Evolutionary conservation across 2,329 filamentous ascomycete species (phyloP), one percentile per base, ranked within the genome.

Genomic region (Cladosporium halotolerans): DNA sequence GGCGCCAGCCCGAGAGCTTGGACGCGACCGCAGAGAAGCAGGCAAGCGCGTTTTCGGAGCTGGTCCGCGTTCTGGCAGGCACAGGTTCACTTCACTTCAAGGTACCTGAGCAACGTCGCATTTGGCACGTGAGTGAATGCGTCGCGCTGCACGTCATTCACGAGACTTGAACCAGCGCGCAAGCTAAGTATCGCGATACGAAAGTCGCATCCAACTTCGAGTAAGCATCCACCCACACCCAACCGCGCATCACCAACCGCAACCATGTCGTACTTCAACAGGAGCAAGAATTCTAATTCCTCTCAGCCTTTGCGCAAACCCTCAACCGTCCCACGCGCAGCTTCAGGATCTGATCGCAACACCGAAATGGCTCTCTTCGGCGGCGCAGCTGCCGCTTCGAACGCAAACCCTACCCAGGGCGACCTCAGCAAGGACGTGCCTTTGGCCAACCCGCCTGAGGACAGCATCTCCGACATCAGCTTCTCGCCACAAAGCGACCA

Each of bases 361-460:
- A 40, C 39, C 63, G 73, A 59, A 44, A 89, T 91, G 87, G 79
- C 86, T 32, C 74, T 82, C 62, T 85, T 85, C 69, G 79, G 79
- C 58, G 64, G 65, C 56, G 63, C 71, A 54, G 64, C 81, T 45
- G 63, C 82, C 33, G 66, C 83, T 18, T 63, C 79, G 43, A 65
- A 77, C 34, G 66, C 77, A 45, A 82, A 79, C 63, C 87, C 86
- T 61, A 93, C 91, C 2, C 83, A 92, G 7, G 93, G 93, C 63
- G 92, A 99, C 66, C 84, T 96, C 55, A 90, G 86, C 67, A 87
- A 91, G 66, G 93, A 99, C 71, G 83, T 97, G 52, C 79, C 86
- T 51, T 77, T 99, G 53, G 80, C 76, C 56, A 81, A 85, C 59
- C 87, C 88, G 11, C 93, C 93, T 18, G 85, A 89, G 62, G 93